These are phyloP conservation scores for Microdochium paspali DNA, from an alignment of 2,329 filamentous ascomycete species.

Conservation along the genomic window DNA sequence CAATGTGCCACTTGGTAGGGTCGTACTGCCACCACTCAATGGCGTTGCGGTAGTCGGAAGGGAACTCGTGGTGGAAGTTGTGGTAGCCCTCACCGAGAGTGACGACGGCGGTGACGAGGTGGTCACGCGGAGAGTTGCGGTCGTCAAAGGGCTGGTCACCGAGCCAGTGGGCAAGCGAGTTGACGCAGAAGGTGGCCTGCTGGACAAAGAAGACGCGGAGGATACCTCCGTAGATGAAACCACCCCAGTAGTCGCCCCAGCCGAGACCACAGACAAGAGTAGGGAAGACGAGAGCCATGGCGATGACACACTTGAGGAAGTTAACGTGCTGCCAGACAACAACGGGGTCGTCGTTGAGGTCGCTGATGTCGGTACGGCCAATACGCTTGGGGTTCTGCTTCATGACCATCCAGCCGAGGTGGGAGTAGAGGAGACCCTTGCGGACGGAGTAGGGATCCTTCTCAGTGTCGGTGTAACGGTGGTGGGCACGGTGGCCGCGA, in stretches of 20 bases:
- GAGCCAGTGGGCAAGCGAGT: constrained; percentile 42
- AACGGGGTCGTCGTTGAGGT: constrained; percentile 38
- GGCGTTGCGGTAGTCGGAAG: constrained; percentile 62
- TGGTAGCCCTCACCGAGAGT: constrained; percentile 64
- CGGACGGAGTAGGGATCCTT: constrained; percentile 43
- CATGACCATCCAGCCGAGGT: constrained; percentile 43
- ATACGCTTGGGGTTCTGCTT: constrained; percentile 43
- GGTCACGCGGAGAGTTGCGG: constrained; percentile 60
- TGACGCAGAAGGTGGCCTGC: constrained; percentile 44
- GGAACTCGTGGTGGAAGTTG: constrained; percentile 68
- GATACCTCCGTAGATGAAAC: constrained; percentile 40
- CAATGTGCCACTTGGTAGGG: constrained; percentile 63
- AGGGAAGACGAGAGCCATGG: constrained; percentile 36
- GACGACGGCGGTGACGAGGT: constrained; percentile 56
- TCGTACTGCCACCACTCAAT: constrained; percentile 64
- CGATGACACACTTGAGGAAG: constrained; percentile 35
- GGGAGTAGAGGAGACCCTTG: constrained; percentile 40
- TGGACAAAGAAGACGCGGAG: constrained; percentile 42
- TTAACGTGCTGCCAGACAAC: constrained; percentile 39
- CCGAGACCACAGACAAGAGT: constrained; percentile 34
- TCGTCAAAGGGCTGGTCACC: constrained; percentile 62
- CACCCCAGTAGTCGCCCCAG: constrained; percentile 38
- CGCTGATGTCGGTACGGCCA: constrained; percentile 38
- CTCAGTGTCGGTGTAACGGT: constrained; percentile 41
- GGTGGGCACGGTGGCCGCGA: constrained; percentile 37